Conservation (phyloP, 345 rosid species). For the Pistacia vera region DNA sequence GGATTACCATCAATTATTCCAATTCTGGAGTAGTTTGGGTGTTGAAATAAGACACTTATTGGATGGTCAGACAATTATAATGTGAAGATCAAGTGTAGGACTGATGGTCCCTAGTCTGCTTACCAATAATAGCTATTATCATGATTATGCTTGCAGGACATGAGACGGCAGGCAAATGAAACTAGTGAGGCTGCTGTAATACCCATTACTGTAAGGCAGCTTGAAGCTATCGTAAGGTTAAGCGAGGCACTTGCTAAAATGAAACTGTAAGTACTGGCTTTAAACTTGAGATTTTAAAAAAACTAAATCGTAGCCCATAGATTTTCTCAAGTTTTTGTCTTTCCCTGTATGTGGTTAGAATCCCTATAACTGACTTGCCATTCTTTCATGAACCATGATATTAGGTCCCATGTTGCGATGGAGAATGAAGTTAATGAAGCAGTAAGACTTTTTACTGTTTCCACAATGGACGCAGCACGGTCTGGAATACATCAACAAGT, state of each 20-base stretch:
- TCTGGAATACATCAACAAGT: slow-evolving; percentile 93
- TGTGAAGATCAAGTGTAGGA: neutral
- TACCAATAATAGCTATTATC: slow-evolving; percentile 1
- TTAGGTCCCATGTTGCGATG: slow-evolving; percentile 82
- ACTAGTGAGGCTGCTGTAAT: slow-evolving; percentile 85
- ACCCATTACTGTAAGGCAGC: slow-evolving; percentile 94
- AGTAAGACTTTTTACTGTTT: slow-evolving; percentile 78
- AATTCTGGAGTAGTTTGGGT: neutral
- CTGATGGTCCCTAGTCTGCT: neutral
- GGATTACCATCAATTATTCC: neutral
- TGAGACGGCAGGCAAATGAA: slow-evolving; percentile 96
- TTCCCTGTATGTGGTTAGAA: neutral
- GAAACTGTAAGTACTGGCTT: slow-evolving; percentile 75
- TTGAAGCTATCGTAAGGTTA: slow-evolving; percentile 88
- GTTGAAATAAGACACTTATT: neutral
- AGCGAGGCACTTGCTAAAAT: slow-evolving; percentile 94
- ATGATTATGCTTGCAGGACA: slow-evolving; percentile 49
- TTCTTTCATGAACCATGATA: neutral
- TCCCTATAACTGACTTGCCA: neutral
- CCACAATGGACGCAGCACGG: slow-evolving; percentile 97
- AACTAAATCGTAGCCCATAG: neutral
- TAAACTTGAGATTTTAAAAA: neutral
- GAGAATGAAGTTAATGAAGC: slow-evolving; percentile 88
- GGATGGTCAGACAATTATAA: neutral
- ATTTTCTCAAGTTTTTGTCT: neutral